A percentile compares a stretch with the other conserved stretches of the same genome.
Conservation (phyloP, 495 filamentous ascomycete species). For the Tuber indicum region DNA sequence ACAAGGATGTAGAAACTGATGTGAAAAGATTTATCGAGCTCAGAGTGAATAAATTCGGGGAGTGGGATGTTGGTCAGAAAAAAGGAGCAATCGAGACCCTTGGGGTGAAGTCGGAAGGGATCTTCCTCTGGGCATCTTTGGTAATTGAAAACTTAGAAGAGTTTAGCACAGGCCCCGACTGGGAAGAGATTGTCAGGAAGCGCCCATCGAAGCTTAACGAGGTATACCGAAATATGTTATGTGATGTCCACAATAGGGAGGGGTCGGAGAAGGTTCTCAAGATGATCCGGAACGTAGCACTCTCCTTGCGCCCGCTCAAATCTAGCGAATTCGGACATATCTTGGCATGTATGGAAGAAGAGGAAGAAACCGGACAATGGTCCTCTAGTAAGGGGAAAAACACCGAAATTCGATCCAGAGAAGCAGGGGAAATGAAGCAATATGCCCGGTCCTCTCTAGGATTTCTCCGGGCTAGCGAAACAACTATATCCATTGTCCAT, state of each 20-base stretch:
- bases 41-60: not conserved
- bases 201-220: not conserved
- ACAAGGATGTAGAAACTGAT: not conserved
- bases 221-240: not conserved
- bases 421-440: not conserved
- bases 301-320: not conserved
- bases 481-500: not conserved
- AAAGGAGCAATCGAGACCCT: not conserved
- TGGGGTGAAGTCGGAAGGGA: not conserved
- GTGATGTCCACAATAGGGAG: not conserved
- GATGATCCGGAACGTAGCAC: not conserved
- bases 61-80: not conserved
- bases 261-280: not conserved
- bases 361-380: not conserved
- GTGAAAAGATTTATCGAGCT: not conserved
- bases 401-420: not conserved
- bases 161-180: not conserved
- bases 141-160: not conserved
- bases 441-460: not conserved
- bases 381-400: rapidly evolving
- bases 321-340: not conserved
- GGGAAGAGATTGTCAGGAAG: not conserved
- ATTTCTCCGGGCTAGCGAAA: too few relatives aligned
- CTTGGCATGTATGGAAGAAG: not conserved
- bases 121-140: not conserved